phyloP scores from a whole-genome alignment of 495 filamentous ascomycete genomes.

The Penicillium cataractarum region DNA sequence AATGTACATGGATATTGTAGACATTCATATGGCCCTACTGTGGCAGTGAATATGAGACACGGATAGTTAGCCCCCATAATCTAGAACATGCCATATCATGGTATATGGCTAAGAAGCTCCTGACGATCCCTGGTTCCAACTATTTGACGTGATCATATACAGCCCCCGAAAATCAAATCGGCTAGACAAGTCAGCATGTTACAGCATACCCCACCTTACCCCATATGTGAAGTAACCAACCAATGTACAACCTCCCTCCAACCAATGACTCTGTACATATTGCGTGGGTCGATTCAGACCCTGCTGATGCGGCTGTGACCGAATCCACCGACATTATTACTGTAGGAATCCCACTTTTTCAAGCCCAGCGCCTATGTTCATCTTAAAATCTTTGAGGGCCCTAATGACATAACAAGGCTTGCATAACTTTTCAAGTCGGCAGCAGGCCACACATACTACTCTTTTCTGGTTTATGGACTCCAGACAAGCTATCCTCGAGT shows the following conservation, averaged over 20 bases:
- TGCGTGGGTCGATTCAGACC: conserved; percentile 3
- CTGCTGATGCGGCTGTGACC: conserved; percentile 3
- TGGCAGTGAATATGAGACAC: neutral
- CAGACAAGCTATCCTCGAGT: neutral
- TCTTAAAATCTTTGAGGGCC: neutral
- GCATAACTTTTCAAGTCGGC: neutral
- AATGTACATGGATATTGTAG: neutral
- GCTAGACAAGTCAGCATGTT: neutral
- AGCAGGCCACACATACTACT: neutral
- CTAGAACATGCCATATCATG: neutral
- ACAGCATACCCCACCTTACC: conserved; percentile 1
- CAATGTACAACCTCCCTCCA: neutral
- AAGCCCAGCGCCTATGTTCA: neutral
- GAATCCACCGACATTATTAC: neutral
- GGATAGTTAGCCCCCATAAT: neutral
- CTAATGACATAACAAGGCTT: conserved; percentile 6
- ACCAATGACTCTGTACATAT: neutral
- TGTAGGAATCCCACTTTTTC: conserved; percentile 2
- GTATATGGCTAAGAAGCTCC: neutral
- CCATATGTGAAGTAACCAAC: conserved; percentile 2
- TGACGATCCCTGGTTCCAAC: neutral
- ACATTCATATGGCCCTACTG: neutral
- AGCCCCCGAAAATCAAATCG: conserved; percentile 1
- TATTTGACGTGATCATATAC: conserved; percentile 3
- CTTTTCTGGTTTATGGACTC: neutral